Base-by-base conservation (phyloP, 2,329 filamentous ascomycete species). In the Talaromyces sp. region DNA sequence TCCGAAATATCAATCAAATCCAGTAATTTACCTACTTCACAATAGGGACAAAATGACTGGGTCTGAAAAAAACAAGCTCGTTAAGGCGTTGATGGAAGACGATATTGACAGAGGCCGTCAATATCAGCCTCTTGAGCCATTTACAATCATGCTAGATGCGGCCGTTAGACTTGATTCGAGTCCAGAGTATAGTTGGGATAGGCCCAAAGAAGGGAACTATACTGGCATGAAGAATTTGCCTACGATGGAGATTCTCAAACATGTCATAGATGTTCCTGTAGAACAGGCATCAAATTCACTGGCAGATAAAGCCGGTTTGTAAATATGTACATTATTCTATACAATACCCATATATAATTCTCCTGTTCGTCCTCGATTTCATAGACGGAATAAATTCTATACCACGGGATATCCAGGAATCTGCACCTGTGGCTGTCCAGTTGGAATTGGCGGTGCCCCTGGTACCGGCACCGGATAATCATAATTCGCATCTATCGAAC, bases 401-500 rank as follows among this genome's bases (percentile, higher is more conserved):
- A 25, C 19, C n/a, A 56, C 52, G 15, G 52, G 33, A 56, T 37
- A 35, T 13, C 31, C 31, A 10, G 49, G 49, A 52, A 52, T 52
- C 25, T 52, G 49, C 49, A 27, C 27, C 49, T n/a, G 49, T 52
- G 27, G 49, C 9, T 52, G 27, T 19, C 47, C 31, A 41, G 45
- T 27, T 31, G 59, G n/a, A 19, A n/a, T 22, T 49, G 31, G 31
- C 27, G 43, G 59, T 50, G 47, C 49, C 41, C 25, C 61, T 19
- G 61, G 22, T 58, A 58, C 35, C 10, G 35, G 56, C 19, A 37
- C n/a, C 5, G 64, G 61, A 2, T 75, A 71, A 67, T 81, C 78
- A 65, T 76, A 73, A 13, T 70, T 67, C 11, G 78, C 75, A 35
- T 74, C 72, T 45, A 81, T 81, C 35, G 78, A 76, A 3, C 81